Evolutionary conservation across 768 basidiomycete genomes (phyloP).

Genomic region (Sarcodon aspratus): DNA sequence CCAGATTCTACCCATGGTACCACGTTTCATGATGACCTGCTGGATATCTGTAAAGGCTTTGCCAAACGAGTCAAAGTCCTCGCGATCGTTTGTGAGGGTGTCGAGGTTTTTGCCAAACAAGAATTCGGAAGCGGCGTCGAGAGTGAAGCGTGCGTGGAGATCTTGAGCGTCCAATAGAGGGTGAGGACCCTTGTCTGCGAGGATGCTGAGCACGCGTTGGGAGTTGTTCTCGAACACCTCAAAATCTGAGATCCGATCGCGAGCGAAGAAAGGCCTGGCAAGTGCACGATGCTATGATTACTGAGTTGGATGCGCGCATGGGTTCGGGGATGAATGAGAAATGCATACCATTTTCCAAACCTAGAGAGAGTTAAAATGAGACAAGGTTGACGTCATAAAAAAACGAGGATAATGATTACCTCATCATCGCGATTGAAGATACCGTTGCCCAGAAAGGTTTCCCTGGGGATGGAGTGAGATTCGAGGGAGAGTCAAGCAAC

Average conservation of each 20-base stretch:
- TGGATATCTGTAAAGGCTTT: background rate
- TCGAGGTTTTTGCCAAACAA: constrained; percentile 57
- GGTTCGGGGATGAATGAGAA: background rate
- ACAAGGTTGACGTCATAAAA: background rate
- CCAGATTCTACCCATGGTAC: constrained; percentile 16
- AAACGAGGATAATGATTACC: constrained; percentile 21
- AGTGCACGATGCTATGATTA: constrained; percentile 44
- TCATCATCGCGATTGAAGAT: constrained; percentile 74
- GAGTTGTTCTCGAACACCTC: constrained; percentile 52
- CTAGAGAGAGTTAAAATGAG: constrained; percentile 16
- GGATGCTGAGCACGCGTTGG: constrained; percentile 31
- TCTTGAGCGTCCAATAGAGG: constrained; percentile 56
- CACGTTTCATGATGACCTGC: background rate
- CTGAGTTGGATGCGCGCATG: constrained; percentile 6
- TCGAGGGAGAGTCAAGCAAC: background rate
- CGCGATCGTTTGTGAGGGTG: constrained; percentile 41
- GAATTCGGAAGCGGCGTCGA: constrained; percentile 66
- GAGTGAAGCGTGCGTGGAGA: constrained; percentile 52
- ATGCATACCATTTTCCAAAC: constrained; percentile 52
- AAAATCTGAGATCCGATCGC: constrained; percentile 62
- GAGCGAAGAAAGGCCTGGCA: constrained; percentile 64
- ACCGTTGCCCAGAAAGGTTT: constrained; percentile 56
- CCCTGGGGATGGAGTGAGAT: constrained; percentile 12
- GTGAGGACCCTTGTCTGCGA: constrained; percentile 26
- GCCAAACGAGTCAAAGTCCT: constrained; percentile 34